These are phyloP conservation scores for Arachnomyces sp. DNA, from an alignment of 2,329 filamentous ascomycete genomes.

Conservation along the genomic window DNA sequence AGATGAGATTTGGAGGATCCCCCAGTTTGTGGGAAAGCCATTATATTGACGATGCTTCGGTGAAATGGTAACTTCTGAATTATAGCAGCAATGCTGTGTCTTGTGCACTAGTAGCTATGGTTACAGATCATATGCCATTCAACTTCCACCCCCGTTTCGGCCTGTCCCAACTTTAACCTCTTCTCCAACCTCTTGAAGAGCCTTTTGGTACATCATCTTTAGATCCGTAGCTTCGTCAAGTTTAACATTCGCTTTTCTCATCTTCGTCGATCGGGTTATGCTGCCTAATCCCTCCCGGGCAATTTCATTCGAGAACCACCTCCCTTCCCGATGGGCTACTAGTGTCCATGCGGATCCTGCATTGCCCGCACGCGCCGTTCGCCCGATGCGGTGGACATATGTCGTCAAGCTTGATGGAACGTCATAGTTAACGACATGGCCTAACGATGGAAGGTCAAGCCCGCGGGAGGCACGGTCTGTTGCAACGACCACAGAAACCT, in stretches of 20 bases:
- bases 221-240: conserved; percentile 19
- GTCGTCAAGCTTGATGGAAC: conserved; percentile 70
- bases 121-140: too few species aligned
- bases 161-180: conserved; percentile 21
- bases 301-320: conserved; percentile 88
- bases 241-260: conserved; percentile 26
- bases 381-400: conserved; percentile 86
- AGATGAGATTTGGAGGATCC: too few species aligned
- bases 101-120: too few species aligned
- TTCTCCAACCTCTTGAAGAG: conserved; percentile 29
- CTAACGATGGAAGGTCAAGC: conserved; percentile 69
- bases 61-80: too few species aligned
- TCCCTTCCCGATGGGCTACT: conserved; percentile 69
- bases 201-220: conserved; percentile 24
- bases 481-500: conserved; percentile 68
- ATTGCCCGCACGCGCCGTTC: conserved; percentile 75
- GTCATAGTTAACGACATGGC: conserved; percentile 90
- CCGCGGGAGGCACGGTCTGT: conserved; percentile 91
- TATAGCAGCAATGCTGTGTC: too few species aligned
- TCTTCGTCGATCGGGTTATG: conserved; percentile 21
- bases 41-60: too few species aligned
- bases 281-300: conserved; percentile 40
- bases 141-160: conserved; percentile 3
- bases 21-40: too few species aligned
- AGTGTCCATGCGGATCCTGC: conserved; percentile 77